Base-by-base conservation (phyloP, 2,329 filamentous ascomycete species). In the Aureobasidium sp. region DNA sequence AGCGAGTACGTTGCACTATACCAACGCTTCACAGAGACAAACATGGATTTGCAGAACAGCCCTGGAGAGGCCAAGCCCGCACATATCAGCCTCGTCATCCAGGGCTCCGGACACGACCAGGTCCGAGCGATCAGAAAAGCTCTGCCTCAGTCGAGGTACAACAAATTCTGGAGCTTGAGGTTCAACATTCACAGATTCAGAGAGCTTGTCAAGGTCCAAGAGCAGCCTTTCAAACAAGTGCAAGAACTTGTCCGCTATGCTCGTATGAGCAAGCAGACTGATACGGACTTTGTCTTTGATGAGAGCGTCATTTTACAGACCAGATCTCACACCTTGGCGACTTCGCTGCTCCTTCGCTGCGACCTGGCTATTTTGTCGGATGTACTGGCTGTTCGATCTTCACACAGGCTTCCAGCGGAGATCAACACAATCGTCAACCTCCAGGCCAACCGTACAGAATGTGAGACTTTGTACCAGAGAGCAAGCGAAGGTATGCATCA, bases 191-290 rank as follows among this genome's bases (percentile, higher is more conserved):
- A 53, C 22, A 9, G 55, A 29, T 67, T 70, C 69, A 63, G 65
- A 9, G 22, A 63, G 0, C 67, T 73, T 34, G 76, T 81, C 0
- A 65, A 66, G 20, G 68, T 69, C 31, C 76, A 82, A 11, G 80
- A 83, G 65, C 79, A 83, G 65, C 80, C 81, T 0, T 81, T 79
- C 62, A 75, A 79, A 37, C 73, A 73, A 0, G 78, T 84, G 1
- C 74, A 74, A 6, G 71, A 80, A 39, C 70, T 79, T 5, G 79
- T 81, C 2, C 71, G 75, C 17, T 71, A 76, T 29, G 75, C 75
- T 5, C 73, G 73, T 20, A 71, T 70, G 6, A 70, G 73, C 12
- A 67, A 70, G 17, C 63, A 68, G 5, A 58, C 56, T 0, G 62
- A 65, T 4, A 64, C 64, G 9, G 63, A 65, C 5, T 79, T 80